These are phyloP conservation scores for Elaeis guineensis DNA, from an alignment of 176 grass and related monocot species.

Conservation along the genomic window DNA sequence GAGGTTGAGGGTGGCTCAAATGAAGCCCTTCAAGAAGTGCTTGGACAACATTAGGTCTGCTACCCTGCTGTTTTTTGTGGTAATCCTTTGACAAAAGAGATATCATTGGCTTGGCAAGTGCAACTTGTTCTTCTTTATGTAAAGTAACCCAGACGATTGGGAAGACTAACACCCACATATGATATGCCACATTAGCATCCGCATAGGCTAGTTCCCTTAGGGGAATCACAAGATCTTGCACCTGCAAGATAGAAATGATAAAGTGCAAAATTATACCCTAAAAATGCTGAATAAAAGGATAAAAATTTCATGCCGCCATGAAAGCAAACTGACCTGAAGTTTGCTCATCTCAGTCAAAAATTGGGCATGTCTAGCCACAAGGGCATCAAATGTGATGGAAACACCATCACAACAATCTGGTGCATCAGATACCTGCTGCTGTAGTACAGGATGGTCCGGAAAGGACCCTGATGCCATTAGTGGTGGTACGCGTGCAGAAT, in stretches of 20 bases:
- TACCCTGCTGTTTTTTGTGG: slow-evolving; percentile 91
- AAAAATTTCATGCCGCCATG: not conserved
- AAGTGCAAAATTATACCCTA: slow-evolving; percentile 3
- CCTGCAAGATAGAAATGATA: slow-evolving; percentile 39
- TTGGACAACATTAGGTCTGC: slow-evolving; percentile 92
- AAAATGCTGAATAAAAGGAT: slow-evolving; percentile 11
- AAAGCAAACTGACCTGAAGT: slow-evolving; percentile 56
- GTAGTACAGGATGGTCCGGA: slow-evolving; percentile 52
- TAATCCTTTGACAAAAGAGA: slow-evolving; percentile 92
- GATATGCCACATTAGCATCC: slow-evolving; percentile 89
- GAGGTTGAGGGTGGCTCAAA: slow-evolving; percentile 95
- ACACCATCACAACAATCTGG: slow-evolving; percentile 52
- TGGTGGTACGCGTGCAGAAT: slow-evolving; percentile 85
- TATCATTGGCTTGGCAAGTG: slow-evolving; percentile 91
- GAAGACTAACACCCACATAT: slow-evolving; percentile 99
- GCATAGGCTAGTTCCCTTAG: slow-evolving; percentile 91
- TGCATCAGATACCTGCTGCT: slow-evolving; percentile 40
- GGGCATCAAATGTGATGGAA: slow-evolving; percentile 72
- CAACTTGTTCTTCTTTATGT: slow-evolving; percentile 91
- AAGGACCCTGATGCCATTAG: slow-evolving; percentile 54
- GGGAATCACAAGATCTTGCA: slow-evolving; percentile 79
- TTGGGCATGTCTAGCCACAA: slow-evolving; percentile 63
- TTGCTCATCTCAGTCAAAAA: slow-evolving; percentile 89
- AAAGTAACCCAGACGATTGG: slow-evolving; percentile 99
- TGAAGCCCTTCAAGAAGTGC: slow-evolving; percentile 99